Evolutionary conservation across 2,329 filamentous ascomycete genomes (phyloP).

Genomic region (Dichotomopilus funicola): DNA sequence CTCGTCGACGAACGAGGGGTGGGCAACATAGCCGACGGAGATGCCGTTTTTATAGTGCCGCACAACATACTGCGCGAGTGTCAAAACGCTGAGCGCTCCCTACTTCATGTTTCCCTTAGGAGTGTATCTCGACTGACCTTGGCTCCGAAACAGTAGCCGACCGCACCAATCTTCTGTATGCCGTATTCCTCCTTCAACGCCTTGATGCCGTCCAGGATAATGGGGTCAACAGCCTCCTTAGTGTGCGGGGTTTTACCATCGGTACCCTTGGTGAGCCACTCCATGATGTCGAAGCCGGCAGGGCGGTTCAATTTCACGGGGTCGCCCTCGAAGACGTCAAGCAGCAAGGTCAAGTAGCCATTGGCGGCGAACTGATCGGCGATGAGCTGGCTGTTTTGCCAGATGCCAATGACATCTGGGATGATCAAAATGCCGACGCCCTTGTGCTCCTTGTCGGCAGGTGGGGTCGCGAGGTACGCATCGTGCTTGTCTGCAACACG

Average conservation of each 20-base stretch:
- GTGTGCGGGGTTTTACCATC: constrained; percentile 46
- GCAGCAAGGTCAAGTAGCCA: constrained; percentile 62
- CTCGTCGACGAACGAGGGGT: constrained; percentile 67
- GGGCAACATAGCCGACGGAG: constrained; percentile 65
- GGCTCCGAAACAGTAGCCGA: constrained; percentile 71
- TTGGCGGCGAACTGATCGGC: constrained; percentile 70
- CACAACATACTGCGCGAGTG: constrained; percentile 51
- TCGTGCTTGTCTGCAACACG: constrained; percentile 40
- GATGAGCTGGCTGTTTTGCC: constrained; percentile 56
- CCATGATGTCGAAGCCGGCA: constrained; percentile 35
- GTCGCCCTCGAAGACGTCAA: constrained; percentile 66
- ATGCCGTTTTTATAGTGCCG: constrained; percentile 60
- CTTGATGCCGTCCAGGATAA: constrained; percentile 48
- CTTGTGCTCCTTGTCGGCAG: constrained; percentile 34
- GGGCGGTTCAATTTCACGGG: constrained; percentile 48
- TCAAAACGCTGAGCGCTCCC: background rate
- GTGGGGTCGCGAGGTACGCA: constrained; percentile 46
- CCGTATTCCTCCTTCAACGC: constrained; percentile 50
- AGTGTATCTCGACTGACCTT: constrained; percentile 42
- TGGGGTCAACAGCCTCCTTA: constrained; percentile 37
- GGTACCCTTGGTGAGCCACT: constrained; percentile 39
- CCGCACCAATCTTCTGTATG: constrained; percentile 53
- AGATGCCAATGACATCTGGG: constrained; percentile 47
- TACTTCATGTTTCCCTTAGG: background rate
- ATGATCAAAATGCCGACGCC: constrained; percentile 40